These are phyloP conservation scores for Dictyophora rubrovolvata DNA, from an alignment of 768 basidiomycete genomes.

Conservation along the genomic window DNA sequence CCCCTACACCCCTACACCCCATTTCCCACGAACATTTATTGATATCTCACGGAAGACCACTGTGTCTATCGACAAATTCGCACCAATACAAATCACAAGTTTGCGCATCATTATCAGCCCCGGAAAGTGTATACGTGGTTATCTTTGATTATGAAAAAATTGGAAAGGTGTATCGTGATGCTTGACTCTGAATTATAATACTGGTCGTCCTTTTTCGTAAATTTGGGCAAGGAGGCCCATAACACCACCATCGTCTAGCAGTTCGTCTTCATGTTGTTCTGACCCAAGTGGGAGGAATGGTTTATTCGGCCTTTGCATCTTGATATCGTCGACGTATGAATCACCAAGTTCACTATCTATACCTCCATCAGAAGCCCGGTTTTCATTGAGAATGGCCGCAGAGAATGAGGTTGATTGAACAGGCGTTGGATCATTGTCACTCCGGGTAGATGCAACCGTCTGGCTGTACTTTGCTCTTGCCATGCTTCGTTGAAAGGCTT, in stretches of 20 bases:
- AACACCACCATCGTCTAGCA: constrained; percentile 70
- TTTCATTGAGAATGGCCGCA: constrained; percentile 35
- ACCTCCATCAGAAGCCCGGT: constrained; percentile 40
- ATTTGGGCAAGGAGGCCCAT: constrained; percentile 82
- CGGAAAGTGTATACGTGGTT: not conserved
- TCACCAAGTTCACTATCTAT: constrained; percentile 56
- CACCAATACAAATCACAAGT: no score
- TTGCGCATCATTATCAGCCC: not conserved
- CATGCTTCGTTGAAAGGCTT: constrained; percentile 54
- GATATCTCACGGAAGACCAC: no score
- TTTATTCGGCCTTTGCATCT: constrained; percentile 26
- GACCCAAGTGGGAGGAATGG: constrained; percentile 23
- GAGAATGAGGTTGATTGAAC: constrained; percentile 38
- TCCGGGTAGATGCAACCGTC: constrained; percentile 10
- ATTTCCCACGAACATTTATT: no score
- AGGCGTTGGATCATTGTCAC: constrained; percentile 4
- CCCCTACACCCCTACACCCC: no score
- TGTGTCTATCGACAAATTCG: no score
- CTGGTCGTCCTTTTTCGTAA: constrained; percentile 31
- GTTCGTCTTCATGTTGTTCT: constrained; percentile 41
- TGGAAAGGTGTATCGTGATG: not conserved
- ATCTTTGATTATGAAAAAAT: not conserved
- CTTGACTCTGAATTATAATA: constrained; percentile 8
- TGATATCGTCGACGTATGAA: constrained; percentile 63
- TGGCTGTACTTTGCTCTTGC: not conserved